These are phyloP conservation scores for Diplodia mutila DNA, from an alignment of 2,329 filamentous ascomycete genomes.

Conservation along the genomic window DNA sequence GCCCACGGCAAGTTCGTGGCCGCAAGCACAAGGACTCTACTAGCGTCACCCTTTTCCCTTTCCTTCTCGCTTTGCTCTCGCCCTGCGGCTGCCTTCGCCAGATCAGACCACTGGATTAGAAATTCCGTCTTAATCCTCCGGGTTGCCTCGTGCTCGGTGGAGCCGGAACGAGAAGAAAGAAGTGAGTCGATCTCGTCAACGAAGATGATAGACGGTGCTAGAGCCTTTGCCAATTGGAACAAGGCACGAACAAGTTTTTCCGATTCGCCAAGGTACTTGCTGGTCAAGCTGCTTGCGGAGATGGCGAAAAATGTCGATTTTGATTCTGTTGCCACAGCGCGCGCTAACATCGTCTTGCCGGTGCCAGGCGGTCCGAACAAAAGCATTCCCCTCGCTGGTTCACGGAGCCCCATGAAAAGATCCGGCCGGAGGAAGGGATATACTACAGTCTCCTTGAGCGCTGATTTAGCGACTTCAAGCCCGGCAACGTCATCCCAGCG, in stretches of 20 bases:
- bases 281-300: conserved; percentile 89
- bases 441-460: conserved; percentile 92
- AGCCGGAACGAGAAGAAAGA: conserved; percentile 79
- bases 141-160: conserved; percentile 89
- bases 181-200: conserved; percentile 98
- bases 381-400: conserved; percentile 92
- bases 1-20: conserved; percentile 97
- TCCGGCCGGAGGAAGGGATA: conserved; percentile 96
- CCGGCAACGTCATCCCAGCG: conserved; percentile 94
- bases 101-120: conserved; percentile 93
- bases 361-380: conserved; percentile 97
- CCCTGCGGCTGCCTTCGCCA: conserved; percentile 89
- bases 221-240: conserved; percentile 83
- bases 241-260: conserved; percentile 94
- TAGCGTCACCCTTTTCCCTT: conserved; percentile 77
- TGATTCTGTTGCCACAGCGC: conserved; percentile 92
- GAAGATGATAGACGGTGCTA: conserved; percentile 96
- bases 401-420: conserved; percentile 91
- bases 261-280: conserved; percentile 93
- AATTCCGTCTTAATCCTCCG: conserved; percentile 97
- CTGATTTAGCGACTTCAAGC: conserved; percentile 85
- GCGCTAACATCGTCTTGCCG: conserved; percentile 96
- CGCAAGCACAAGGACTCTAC: conserved; percentile 86
- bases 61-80: conserved; percentile 70
- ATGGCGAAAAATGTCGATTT: conserved; percentile 97